Evolutionary conservation across 495 filamentous ascomycete species (phyloP).

Genomic region (Bryoglossum gracile): DNA sequence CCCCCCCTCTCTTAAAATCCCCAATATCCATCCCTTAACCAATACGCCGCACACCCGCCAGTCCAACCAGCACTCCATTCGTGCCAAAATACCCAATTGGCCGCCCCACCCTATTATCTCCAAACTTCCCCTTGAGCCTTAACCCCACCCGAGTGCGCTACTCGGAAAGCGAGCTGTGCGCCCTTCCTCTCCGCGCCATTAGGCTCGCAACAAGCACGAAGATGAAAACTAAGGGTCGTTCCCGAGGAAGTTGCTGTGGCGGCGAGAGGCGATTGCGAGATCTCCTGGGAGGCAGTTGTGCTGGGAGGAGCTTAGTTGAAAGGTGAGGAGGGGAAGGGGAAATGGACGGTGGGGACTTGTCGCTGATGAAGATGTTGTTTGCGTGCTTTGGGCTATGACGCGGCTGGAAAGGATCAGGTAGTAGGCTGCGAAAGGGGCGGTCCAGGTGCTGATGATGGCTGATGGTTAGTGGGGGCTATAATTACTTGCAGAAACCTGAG

Average conservation of each 20-base stretch:
- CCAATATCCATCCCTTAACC: slow-evolving; percentile 27
- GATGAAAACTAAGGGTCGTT: slow-evolving; percentile 68
- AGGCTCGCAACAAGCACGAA: slow-evolving; percentile 48
- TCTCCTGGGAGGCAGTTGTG: not conserved
- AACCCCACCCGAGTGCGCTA: slow-evolving; percentile 23
- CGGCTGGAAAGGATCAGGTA: slow-evolving; percentile 11
- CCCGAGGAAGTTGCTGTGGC: slow-evolving; percentile 83
- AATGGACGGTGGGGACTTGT: not conserved
- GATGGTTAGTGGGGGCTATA: too few species aligned
- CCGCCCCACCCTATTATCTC: slow-evolving; percentile 14
- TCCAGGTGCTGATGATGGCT: slow-evolving; percentile 16
- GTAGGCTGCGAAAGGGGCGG: slow-evolving; percentile 15
- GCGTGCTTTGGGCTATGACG: slow-evolving; percentile 3
- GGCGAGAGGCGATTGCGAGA: slow-evolving; percentile 76
- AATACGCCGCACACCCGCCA: slow-evolving; percentile 21
- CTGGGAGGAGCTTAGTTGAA: not conserved
- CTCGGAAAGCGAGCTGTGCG: slow-evolving; percentile 5
- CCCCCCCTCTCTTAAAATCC: slow-evolving; percentile 22
- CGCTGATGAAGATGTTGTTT: slow-evolving; percentile 3
- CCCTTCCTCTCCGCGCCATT: slow-evolving; percentile 36
- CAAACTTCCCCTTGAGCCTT: slow-evolving; percentile 9
- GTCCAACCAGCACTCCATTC: slow-evolving; percentile 16
- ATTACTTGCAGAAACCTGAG: too few species aligned
- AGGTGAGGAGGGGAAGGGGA: not conserved
- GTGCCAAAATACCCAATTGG: slow-evolving; percentile 22